Base-by-base conservation (phyloP, 2,329 filamentous ascomycete species). In the Alternaria sp. region DNA sequence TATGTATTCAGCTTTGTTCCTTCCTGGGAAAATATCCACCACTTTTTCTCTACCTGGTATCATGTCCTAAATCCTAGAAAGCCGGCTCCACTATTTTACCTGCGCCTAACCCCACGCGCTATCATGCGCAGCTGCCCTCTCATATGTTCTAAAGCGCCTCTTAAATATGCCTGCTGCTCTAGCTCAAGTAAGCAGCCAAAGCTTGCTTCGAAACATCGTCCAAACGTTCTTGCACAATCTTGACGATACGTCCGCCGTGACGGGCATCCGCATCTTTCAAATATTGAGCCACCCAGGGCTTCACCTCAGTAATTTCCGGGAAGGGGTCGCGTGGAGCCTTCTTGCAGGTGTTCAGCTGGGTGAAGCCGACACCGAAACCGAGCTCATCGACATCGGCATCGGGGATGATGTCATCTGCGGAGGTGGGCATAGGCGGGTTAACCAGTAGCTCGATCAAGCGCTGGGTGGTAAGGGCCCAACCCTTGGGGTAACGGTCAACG, bases 331-430 rank as follows among this genome's bases (percentile, higher is more conserved):
- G 86, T 1, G 87, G 82, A 5, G 88, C 84, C 62, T 89, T 89
- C 78, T 91, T 93, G 83, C 95, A 96, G 0, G 95, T 97, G 82
- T 95, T 97, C 66, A 99, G 87, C 30, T 92, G 90, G 1, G 96
- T 98, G 81, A 97, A 99, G 9, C 93, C 95, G 68, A 97, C 90
- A 25, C 96, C 96, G 75, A 99, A 99, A 26, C 93, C 91, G 69
- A 97, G 89, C 78, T 99, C 96, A 73, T 99, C 96, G 25, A 97
- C 92, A 73, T 98, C 95, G 4, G 93, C 90, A 77, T 98, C 96
- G 11, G 89, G 88, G 67, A 97, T 90, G 54, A 92, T 83, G 69
- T 96, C 93, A 61, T 90, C 90, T 36, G 86, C 83, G 2, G 90
- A 87, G 15, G 84, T 82, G 7, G 86, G 85, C 5, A 95, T 87